Conservation (phyloP, 169 alveolate species). For the Toxoplasma gondii region DNA sequence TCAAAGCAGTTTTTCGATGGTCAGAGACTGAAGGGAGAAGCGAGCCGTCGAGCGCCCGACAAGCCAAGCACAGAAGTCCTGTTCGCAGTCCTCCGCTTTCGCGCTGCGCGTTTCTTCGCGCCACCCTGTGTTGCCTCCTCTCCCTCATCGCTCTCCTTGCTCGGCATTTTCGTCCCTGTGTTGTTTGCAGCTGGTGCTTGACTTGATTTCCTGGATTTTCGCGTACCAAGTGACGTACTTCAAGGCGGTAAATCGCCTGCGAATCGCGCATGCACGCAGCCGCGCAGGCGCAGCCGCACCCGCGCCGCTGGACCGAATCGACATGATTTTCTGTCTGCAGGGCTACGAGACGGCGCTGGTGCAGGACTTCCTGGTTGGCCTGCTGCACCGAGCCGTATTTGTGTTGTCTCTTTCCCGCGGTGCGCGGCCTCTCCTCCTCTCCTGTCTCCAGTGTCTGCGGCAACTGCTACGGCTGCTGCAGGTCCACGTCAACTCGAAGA, state of each 20-base stretch:
- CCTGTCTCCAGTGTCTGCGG: conserved; percentile 57
- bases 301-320: conserved; percentile 43
- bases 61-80: no score
- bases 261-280: conserved; percentile 3
- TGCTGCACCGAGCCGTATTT: conserved; percentile 1
- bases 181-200: conserved; percentile 45
- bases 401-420: conserved; percentile 14
- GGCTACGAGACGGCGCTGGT: conserved; percentile 52
- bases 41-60: no score
- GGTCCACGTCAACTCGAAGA: conserved; percentile 37
- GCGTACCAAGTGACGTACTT: conserved; percentile 49
- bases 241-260: conserved; percentile 41
- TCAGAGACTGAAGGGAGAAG: no score
- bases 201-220: conserved; percentile 51
- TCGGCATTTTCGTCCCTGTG: background rate
- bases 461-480: conserved; percentile 65
- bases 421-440: conserved; percentile 16
- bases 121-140: background rate
- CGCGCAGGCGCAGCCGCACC: background rate
- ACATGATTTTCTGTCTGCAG: conserved; percentile 61
- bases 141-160: background rate
- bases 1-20: background rate
- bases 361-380: conserved; percentile 5
- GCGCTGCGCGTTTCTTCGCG: background rate
- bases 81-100: no score